Evolutionary conservation across 192 early-diverging fungal genomes (phyloP).

Genomic region (Dissophora ornata): DNA sequence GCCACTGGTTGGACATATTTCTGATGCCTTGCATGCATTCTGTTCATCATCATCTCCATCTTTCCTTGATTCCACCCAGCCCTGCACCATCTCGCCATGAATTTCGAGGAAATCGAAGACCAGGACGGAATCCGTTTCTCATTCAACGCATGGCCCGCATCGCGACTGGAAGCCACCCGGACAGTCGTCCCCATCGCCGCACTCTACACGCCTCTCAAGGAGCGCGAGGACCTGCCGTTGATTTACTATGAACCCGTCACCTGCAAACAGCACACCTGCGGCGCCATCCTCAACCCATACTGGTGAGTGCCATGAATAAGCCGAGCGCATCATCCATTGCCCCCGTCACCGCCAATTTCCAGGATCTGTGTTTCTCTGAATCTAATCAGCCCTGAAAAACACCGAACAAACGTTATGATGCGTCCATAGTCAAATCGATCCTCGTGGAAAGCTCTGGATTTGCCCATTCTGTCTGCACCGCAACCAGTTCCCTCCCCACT

Average conservation of each 20-base stretch:
- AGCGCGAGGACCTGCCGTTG: constrained; percentile 84
- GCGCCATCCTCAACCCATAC: constrained; percentile 97
- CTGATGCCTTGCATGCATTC: not conserved
- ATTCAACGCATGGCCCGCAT: constrained; percentile 98
- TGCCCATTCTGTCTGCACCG: constrained; percentile 98
- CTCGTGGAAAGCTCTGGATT: constrained; percentile 96
- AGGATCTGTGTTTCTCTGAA: no score
- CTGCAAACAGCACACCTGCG: constrained; percentile 91
- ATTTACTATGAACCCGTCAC: constrained; percentile 97
- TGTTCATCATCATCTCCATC: not conserved
- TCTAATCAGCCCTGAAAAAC: not conserved
- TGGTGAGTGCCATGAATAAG: constrained; percentile 76
- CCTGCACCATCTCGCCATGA: constrained; percentile 60
- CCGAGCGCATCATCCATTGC: no score
- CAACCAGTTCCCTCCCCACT: constrained; percentile 98
- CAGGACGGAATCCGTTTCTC: constrained; percentile 95
- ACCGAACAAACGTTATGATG: not conserved
- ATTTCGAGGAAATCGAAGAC: constrained; percentile 92
- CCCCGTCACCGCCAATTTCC: no score
- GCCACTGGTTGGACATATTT: not conserved
- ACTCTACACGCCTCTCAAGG: constrained; percentile 96
- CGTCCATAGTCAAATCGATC: constrained; percentile 89
- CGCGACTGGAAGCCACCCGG: constrained; percentile 91
- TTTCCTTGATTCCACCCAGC: not conserved
- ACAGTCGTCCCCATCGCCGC: constrained; percentile 94